A percentile compares a stretch with the other conserved stretches of the same genome.
Conservation (phyloP, 2,329 filamentous ascomycete genomes). For the Alternaria hordeiaustralica region DNA sequence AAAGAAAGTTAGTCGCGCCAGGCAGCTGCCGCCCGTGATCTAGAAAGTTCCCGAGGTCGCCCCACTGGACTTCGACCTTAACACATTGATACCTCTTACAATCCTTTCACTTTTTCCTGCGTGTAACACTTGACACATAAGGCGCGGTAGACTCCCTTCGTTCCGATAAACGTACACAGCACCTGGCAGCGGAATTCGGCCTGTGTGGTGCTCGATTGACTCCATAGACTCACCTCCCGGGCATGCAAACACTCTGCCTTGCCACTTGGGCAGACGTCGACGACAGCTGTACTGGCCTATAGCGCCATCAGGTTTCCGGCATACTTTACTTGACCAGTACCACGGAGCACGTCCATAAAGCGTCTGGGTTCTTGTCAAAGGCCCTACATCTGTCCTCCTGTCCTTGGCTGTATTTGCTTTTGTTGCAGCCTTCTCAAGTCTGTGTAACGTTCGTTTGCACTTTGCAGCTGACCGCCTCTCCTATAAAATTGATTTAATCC, state of each 20-base stretch:
- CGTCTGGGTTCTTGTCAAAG: not conserved
- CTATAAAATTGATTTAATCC: not conserved
- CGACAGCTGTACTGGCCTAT: not conserved
- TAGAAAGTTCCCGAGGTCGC: constrained; percentile 2
- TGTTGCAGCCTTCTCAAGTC: not conserved
- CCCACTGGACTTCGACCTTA: not conserved
- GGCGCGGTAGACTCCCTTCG: not conserved
- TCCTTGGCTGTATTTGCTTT: not conserved
- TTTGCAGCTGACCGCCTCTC: not conserved
- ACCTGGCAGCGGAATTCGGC: not conserved
- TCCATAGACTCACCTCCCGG: not conserved
- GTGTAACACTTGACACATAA: not conserved
- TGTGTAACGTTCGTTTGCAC: not conserved
- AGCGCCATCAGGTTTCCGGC: too few relatives aligned
- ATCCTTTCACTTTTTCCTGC: not conserved
- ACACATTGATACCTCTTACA: not conserved
- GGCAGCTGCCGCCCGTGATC: not conserved
- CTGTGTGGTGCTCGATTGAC: not conserved
- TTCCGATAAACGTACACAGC: not conserved
- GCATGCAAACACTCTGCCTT: not conserved
- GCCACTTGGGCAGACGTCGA: not conserved
- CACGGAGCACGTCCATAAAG: not conserved
- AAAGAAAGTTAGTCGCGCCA: not conserved
- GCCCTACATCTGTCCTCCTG: not conserved
- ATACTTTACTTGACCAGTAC: not conserved